These are phyloP conservation scores for Tolypocladium tundrense DNA, from an alignment of 2,329 filamentous ascomycete genomes.

Conservation along the genomic window DNA sequence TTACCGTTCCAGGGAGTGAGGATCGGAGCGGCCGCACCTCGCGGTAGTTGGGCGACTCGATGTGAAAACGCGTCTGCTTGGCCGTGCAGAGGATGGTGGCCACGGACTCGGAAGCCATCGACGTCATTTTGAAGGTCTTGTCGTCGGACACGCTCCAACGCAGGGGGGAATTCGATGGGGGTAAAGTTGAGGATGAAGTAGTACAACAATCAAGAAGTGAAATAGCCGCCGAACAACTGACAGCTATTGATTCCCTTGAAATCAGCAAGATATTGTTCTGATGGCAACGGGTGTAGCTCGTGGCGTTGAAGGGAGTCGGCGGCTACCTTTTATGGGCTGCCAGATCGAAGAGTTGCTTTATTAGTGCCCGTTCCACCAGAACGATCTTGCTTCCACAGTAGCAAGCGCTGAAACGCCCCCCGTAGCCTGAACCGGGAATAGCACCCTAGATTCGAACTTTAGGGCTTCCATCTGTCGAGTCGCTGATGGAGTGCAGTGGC, in stretches of 20 bases:
- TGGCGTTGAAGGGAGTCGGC: no score
- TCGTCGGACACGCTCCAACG: neutral
- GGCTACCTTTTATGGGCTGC: neutral
- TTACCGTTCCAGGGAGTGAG: neutral
- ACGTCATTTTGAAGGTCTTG: slow-evolving; percentile 26
- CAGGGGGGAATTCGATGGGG: neutral
- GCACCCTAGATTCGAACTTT: neutral
- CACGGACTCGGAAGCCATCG: slow-evolving; percentile 38
- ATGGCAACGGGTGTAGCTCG: neutral
- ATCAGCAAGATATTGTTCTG: no score
- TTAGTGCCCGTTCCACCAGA: neutral
- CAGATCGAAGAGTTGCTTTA: neutral
- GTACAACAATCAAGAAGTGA: no score
- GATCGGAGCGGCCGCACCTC: slow-evolving; percentile 32
- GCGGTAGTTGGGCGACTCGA: slow-evolving; percentile 40
- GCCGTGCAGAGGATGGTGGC: slow-evolving; percentile 50
- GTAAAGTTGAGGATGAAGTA: neutral
- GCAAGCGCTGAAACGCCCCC: neutral
- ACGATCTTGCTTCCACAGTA: neutral
- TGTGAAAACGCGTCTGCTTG: slow-evolving; percentile 59
- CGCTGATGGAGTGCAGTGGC: neutral
- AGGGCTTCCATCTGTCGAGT: neutral
- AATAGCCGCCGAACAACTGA: no score
- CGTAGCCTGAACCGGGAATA: neutral
- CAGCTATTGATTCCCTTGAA: no score